Base-by-base conservation (phyloP, 2,329 filamentous ascomycete species). In the Aspergillus ochraceoroseus region DNA sequence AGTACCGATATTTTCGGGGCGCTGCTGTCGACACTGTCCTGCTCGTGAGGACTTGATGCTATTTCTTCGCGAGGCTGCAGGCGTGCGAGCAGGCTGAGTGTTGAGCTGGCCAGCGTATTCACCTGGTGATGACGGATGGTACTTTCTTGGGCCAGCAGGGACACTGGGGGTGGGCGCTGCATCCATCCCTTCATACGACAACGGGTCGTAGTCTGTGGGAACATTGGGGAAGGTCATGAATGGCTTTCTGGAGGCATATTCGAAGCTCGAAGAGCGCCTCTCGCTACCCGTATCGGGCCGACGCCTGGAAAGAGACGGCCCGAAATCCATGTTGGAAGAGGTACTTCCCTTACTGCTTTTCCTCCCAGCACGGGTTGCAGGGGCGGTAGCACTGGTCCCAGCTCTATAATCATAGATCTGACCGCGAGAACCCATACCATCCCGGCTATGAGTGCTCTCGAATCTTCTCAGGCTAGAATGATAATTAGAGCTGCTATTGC, bases 131-230 rank as follows among this genome's bases (percentile, higher is more conserved):
- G 71, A 70, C 15, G 70, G 66, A 28, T 65, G 67, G 31, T 64
- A 54, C 50, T 75, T 69, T 47, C 87, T 79, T 41, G 89, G 87
- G 4, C 89, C 89, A 33, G 76, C 83, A 22, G 87, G 87, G 23
- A 95, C 75, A 18, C 81, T 89, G 4, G 90, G 90, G 25, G 83
- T 90, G 9, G 90, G 89, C 17, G 88, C 89, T 36, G 87, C 85
- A 59, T 92, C 85, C 65, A 83, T 80, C 13, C 51, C 56, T 54
- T 83, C 77, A 35, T 65, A 57, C n/a, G 54, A 25, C 7, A 52
- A 44, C 9, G 52, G 43, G 12, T 57, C 55, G 36, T 58, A 49
- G 5, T 48, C 51, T n/a, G 58, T 48, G 4, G 70, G 45, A 1
- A 67, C 65, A 39, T 71, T 70, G 0, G 64, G 61, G 48, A 62